These are phyloP conservation scores for Erodium moschatum DNA, from an alignment of 441 rosid genomes.

Conservation along the genomic window DNA sequence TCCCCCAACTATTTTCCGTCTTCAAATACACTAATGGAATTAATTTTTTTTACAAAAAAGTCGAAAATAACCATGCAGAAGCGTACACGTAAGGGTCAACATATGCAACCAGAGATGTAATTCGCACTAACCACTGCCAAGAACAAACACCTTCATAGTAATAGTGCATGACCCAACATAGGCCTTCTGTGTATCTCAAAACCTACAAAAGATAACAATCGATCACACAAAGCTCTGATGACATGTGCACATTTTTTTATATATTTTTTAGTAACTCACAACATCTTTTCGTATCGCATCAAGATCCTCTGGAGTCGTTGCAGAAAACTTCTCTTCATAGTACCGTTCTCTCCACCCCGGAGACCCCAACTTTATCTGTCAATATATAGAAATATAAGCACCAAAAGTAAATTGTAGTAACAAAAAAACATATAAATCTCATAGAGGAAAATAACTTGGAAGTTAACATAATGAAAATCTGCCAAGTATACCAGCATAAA, in stretches of 20 bases:
- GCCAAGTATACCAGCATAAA: neutral
- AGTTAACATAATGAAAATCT: neutral
- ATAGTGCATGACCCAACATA: conserved; percentile 33
- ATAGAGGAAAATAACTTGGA: neutral
- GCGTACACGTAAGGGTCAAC: too few species aligned
- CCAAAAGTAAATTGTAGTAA: neutral
- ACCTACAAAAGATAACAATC: conserved; percentile 18
- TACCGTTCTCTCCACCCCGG: conserved; percentile 95
- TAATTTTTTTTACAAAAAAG: too few species aligned
- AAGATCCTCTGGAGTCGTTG: conserved; percentile 52
- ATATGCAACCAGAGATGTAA: neutral
- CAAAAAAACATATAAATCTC: neutral
- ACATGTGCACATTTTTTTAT: neutral
- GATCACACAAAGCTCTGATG: neutral
- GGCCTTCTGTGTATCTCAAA: conserved; percentile 26
- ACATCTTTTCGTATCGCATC: conserved; percentile 57
- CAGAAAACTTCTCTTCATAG: conserved; percentile 72
- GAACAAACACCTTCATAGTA: conserved; percentile 31
- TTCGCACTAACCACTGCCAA: conserved; percentile 26
- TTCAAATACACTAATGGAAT: too few species aligned
- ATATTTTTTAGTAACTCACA: neutral
- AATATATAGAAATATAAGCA: neutral
- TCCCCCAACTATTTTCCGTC: too few species aligned
- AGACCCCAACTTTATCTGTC: conserved; percentile 67
- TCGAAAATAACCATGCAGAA: too few species aligned